Evolutionary conservation across 306 rosid species (phyloP).

Genomic region (Sophora flavescens): DNA sequence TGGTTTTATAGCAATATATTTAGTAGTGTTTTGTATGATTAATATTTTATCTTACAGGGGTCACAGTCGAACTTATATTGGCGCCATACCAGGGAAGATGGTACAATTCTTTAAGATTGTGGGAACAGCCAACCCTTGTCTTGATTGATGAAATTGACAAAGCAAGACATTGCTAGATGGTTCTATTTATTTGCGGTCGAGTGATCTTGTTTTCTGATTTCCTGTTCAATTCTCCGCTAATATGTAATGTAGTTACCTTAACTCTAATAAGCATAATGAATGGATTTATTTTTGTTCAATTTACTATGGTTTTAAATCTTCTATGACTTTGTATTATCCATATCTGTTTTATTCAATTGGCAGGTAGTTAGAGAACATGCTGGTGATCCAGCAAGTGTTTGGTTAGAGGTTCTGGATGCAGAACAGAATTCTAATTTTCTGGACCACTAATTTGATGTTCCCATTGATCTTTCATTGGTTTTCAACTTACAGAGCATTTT

Average conservation of each 20-base stretch:
- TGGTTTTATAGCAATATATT: constrained; percentile 12
- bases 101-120: constrained; percentile 98
- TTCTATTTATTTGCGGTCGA: constrained; percentile 38
- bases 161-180: constrained; percentile 55
- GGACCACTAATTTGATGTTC: constrained; percentile 98
- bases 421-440: constrained; percentile 99
- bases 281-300: constrained; percentile 23
- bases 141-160: constrained; percentile 98
- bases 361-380: constrained; percentile 99
- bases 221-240: constrained; percentile 29
- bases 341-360: constrained; percentile 51
- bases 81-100: constrained; percentile 99
- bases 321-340: constrained; percentile 35
- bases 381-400: constrained; percentile 99
- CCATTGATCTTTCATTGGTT: constrained; percentile 72
- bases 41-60: constrained; percentile 69
- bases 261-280: constrained; percentile 20
- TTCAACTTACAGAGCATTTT: not conserved
- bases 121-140: constrained; percentile 97
- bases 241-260: not conserved
- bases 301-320: constrained; percentile 13
- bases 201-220: constrained; percentile 34
- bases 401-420: constrained; percentile 99
- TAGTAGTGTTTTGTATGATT: constrained; percentile 32
- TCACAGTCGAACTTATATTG: constrained; percentile 98